phyloP scores from a whole-genome alignment of 305 asterid species.

The Fraxinus dipetala region DNA sequence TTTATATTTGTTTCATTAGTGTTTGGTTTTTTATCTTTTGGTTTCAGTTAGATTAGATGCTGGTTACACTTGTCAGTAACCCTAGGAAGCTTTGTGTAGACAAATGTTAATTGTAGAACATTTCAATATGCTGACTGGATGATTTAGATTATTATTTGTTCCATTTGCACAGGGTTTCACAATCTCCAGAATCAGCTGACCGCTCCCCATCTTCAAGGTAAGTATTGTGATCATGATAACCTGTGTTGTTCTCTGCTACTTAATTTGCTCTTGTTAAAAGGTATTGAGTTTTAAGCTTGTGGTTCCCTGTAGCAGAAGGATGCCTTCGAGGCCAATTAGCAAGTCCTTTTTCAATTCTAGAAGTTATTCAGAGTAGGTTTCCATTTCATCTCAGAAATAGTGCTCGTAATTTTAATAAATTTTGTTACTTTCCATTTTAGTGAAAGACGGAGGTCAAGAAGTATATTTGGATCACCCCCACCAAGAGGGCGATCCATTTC shows the following conservation, averaged over 20 bases:
- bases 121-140: background rate
- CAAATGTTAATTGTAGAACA: background rate
- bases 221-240: background rate
- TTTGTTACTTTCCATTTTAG: conserved; percentile 21
- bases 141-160: background rate
- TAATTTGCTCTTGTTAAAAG: background rate
- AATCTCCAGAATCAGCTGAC: background rate
- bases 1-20: background rate
- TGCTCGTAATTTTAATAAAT: conserved; percentile 1
- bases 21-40: background rate
- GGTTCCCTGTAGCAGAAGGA: conserved; percentile 34
- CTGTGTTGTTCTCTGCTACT: background rate
- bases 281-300: background rate
- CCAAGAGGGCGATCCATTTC: conserved; percentile 60
- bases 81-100: background rate
- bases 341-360: background rate
- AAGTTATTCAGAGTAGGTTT: background rate
- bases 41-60: background rate
- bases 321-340: conserved; percentile 15
- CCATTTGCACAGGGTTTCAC: background rate
- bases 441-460: conserved; percentile 61
- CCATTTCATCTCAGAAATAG: background rate
- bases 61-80: background rate
- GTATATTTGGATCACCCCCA: conserved; percentile 48
- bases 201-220: background rate